Evolutionary conservation across 306 rosid species (phyloP), one percentile per base, ranked within the genome.

Genomic region (Lathyrus aphaca): DNA sequence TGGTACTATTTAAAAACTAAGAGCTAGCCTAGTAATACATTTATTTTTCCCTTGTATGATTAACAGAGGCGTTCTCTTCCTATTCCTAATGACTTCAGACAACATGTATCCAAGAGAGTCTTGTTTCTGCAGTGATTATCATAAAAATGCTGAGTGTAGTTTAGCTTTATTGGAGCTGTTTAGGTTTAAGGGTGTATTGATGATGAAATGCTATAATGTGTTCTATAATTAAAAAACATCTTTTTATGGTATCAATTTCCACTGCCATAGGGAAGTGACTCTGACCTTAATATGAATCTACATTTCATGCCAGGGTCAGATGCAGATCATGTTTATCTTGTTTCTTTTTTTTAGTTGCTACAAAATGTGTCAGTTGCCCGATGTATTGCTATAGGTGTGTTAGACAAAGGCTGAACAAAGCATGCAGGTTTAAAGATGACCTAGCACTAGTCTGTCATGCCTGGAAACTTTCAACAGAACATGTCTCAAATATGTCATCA

Each of bases 291-390:
- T 62, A 15, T 67, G 29, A 74, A 69, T 56, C 50, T 65, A 17
- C 37, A 75, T 70, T 25, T 56, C 54, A 43, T 70, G 54, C 53
- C 59, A 48, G 45, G 54, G 74, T 68, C 45, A 8, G 73, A 46
- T 55, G 64, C 50, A 45, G 61, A 38, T 69, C 58, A 19, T 71
- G 38, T 56, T 27, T 56, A 37, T 37, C 14, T 66, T 3, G 39
- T 68, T 19, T 13, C 16, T 37, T 48, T 51, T 42, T 7, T 43
- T 42, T 7, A 29, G 14, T 60, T 5, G 1, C 46, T 49, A 74
- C 44, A 16, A 48, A 59, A 59, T 62, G 62, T 37, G 56, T 13
- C 3, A 25, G 35, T 19, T 75, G 25, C 64, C 38, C 12, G 37
- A 42, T 23, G 12, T 73, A 37, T 30, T 72, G 40, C 44, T 43